Percentiles rank a stretch among this genome's conserved stretches.
These are phyloP conservation scores for Penicillium verhagenii DNA, from an alignment of 495 filamentous ascomycete species.

Conservation along the genomic window DNA sequence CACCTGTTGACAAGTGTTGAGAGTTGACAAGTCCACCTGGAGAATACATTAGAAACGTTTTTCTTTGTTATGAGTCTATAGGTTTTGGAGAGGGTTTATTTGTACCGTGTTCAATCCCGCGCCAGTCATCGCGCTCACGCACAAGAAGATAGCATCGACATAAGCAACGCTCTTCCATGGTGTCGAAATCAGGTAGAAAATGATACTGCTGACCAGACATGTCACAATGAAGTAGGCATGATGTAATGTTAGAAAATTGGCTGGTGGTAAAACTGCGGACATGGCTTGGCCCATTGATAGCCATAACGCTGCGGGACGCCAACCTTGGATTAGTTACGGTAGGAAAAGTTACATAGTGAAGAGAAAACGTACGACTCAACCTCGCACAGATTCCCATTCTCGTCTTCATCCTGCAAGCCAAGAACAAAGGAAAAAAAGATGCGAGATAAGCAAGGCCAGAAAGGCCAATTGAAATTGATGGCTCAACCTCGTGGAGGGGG, in stretches of 20 bases:
- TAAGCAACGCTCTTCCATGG: constrained; percentile 64
- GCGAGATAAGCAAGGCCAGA: not conserved
- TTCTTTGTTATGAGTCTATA: no score
- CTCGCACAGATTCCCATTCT: not conserved
- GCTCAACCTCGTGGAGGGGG: not conserved
- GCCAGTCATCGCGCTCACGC: constrained; percentile 76
- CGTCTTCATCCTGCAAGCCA: not conserved
- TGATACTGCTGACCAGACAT: constrained; percentile 60
- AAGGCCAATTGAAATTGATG: not conserved
- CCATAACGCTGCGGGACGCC: constrained; percentile 17
- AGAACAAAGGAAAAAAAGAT: not conserved
- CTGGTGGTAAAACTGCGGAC: constrained; percentile 36
- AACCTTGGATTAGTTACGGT: not conserved
- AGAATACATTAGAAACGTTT: constrained; percentile 49
- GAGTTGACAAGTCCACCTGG: constrained; percentile 58
- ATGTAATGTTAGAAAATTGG: constrained; percentile 78
- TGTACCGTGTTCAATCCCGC: constrained; percentile 71
- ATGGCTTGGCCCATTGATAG: constrained; percentile 22
- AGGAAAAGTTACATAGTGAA: not conserved
- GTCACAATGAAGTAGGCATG: constrained; percentile 75
- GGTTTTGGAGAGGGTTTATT: not conserved
- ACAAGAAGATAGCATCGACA: constrained; percentile 73
- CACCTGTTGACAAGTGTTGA: constrained; percentile 79
- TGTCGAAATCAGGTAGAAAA: constrained; percentile 72
- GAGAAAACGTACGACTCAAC: not conserved